A percentile compares a stretch with the other conserved stretches of the same genome.
Evolutionary conservation across 2,329 filamentous ascomycete genomes (phyloP).

Genomic region (Curvularia spicifera): DNA sequence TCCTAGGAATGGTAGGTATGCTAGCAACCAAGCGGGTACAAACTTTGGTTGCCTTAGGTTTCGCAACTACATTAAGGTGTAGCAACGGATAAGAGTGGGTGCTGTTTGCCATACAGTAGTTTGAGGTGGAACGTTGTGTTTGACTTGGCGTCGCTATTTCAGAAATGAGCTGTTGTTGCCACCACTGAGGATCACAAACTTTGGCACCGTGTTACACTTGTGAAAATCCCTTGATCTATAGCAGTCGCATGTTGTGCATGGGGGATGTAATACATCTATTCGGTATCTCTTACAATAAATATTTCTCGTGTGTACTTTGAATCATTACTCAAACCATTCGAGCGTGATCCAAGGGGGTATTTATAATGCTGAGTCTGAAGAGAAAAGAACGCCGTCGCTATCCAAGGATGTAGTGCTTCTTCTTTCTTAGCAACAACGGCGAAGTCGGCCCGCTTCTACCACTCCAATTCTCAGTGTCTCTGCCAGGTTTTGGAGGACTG

Average conservation of each 20-base stretch:
- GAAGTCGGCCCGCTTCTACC: constrained; percentile 1
- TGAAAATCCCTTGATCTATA: neutral
- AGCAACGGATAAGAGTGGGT: neutral
- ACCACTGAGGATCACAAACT: neutral
- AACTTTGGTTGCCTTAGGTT: neutral
- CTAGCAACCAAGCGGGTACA: neutral
- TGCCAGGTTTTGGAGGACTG: constrained; percentile 1
- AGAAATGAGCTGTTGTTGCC: neutral
- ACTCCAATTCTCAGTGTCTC: constrained; percentile 2
- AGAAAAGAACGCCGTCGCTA: constrained; percentile 15
- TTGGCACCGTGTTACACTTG: neutral
- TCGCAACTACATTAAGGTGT: neutral
- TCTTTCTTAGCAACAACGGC: constrained; percentile 12
- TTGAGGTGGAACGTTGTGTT: neutral
- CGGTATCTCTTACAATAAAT: neutral
- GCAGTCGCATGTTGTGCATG: neutral
- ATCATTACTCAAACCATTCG: neutral
- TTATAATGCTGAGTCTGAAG: neutral
- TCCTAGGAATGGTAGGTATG: neutral
- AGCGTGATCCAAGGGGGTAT: constrained; percentile 9
- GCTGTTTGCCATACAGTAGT: neutral
- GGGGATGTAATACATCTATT: neutral
- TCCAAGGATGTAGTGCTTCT: constrained; percentile 14
- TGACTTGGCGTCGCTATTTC: neutral
- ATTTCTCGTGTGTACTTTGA: neutral